Evolutionary conservation across 1,284 basidiomycete genomes (phyloP).

Genomic region (Afroboletus lepidellus): DNA sequence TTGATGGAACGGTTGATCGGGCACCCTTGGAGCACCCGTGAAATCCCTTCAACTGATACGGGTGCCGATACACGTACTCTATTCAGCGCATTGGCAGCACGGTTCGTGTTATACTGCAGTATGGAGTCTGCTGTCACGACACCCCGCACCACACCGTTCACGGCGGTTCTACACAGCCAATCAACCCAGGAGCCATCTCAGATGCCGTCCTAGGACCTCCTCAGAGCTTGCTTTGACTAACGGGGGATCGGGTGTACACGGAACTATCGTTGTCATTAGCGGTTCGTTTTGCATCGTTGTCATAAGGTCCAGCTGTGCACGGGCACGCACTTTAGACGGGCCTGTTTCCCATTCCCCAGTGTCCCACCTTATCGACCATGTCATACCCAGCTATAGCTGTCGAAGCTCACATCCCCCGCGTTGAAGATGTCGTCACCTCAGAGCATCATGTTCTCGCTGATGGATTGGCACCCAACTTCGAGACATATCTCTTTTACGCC

Average conservation of each 20-base stretch:
- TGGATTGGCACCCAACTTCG: constrained; percentile 27
- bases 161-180: neutral
- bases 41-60: too few relatives aligned
- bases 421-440: constrained; percentile 5
- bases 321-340: constrained; percentile 18
- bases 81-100: too few relatives aligned
- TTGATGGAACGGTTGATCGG: too few relatives aligned
- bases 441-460: constrained; percentile 25
- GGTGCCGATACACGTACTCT: too few relatives aligned
- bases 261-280: too few relatives aligned
- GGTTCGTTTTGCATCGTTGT: neutral
- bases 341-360: neutral
- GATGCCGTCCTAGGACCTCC: neutral
- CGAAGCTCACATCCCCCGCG: constrained; percentile 20
- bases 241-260: constrained; percentile 1
- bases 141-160: too few relatives aligned
- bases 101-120: too few relatives aligned
- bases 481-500: constrained; percentile 34
- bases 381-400: constrained; percentile 16
- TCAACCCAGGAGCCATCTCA: neutral
- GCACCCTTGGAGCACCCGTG: too few relatives aligned
- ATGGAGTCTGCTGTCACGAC: too few relatives aligned
- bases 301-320: constrained; percentile 1
- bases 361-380: constrained; percentile 12
- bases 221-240: constrained; percentile 1